Percentiles rank a stretch among this genome's conserved stretches.
Conservation (phyloP, 257 asterid species). For the Knoxia roxburghii region DNA sequence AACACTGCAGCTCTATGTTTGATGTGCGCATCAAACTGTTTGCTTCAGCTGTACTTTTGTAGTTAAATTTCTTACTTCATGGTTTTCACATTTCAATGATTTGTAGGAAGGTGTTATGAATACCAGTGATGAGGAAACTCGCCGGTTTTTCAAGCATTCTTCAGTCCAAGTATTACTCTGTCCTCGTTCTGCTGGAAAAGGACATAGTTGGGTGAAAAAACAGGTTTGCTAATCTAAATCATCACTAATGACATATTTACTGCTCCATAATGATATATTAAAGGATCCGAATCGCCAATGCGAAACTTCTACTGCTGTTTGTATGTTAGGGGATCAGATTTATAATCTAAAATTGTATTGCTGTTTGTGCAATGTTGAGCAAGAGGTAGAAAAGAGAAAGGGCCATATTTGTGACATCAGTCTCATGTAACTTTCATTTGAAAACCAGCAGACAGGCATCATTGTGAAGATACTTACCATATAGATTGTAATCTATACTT, state of each 20-base stretch:
- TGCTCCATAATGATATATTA: not conserved
- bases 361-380: not conserved
- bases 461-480: not conserved
- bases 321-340: too few relatives aligned
- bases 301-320: too few relatives aligned
- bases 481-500: not conserved
- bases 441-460: not conserved
- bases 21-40: not conserved
- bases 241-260: not conserved
- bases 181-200: slow-evolving; percentile 77
- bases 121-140: slow-evolving; percentile 86
- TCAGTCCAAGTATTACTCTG: slow-evolving; percentile 80
- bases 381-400: not conserved
- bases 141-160: slow-evolving; percentile 82
- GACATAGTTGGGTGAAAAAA: slow-evolving; percentile 70
- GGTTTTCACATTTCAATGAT: slow-evolving; percentile 12
- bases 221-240: slow-evolving; percentile 26
- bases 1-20: not conserved
- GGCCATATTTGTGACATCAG: not conserved
- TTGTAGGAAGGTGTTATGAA: slow-evolving; percentile 76
- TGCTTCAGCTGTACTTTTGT: not conserved
- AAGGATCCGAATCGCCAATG: too few relatives aligned
- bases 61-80: not conserved
- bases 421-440: not conserved
- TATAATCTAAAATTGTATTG: not conserved